A percentile compares a stretch with the other conserved stretches of the same genome.
phyloP scores from a whole-genome alignment of 2,329 filamentous ascomycete species.

The Arthrobotrys sphaeroides region DNA sequence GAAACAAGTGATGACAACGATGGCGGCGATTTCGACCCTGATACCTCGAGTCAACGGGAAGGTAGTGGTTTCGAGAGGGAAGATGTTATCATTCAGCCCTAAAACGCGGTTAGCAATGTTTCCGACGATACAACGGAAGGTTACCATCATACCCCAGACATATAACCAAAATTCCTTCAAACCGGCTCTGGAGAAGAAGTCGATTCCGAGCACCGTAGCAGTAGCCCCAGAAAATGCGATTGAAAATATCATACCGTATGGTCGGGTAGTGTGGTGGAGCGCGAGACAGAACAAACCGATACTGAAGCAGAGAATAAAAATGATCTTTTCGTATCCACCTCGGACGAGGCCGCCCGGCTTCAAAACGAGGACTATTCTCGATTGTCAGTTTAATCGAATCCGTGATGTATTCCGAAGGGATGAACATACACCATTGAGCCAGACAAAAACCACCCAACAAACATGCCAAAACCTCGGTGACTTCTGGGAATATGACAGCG shows the following conservation, averaged over 20 bases:
- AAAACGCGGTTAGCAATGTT: conserved; percentile 22
- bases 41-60: conserved; percentile 90
- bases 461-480: conserved; percentile 85
- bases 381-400: conserved; percentile 16
- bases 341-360: conserved; percentile 78
- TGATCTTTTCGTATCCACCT: conserved; percentile 70
- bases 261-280: conserved; percentile 79
- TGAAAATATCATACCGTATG: conserved; percentile 77
- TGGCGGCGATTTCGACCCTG: conserved; percentile 81
- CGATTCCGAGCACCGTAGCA: conserved; percentile 80
- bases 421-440: conserved; percentile 76
- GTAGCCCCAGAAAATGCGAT: conserved; percentile 86
- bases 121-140: not conserved
- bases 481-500: conserved; percentile 80
- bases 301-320: conserved; percentile 79
- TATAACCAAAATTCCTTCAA: conserved; percentile 97
- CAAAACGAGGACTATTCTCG: conserved; percentile 71
- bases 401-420: not conserved
- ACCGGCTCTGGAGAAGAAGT: conserved; percentile 88
- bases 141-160: conserved; percentile 75
- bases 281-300: conserved; percentile 76
- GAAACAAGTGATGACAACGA: conserved; percentile 76
- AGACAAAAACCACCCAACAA: conserved; percentile 85
- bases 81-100: conserved; percentile 79
- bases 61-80: conserved; percentile 77